Base-by-base conservation (phyloP, 2,329 filamentous ascomycete genomes). In the Blastomyces parvus region DNA sequence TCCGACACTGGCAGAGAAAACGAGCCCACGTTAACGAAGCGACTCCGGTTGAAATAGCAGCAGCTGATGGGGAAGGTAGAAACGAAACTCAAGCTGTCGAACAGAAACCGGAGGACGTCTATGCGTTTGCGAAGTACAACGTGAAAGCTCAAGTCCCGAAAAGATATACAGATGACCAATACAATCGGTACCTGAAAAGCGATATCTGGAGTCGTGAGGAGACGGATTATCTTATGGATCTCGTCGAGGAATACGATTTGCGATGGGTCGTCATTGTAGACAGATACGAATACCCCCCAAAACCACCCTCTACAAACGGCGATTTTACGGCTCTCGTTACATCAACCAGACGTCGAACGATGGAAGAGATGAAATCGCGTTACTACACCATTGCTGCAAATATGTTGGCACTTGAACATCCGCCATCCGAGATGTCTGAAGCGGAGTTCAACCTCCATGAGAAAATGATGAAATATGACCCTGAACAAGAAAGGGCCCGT, bases 241-340 rank as follows among this genome's bases (percentile, higher is more conserved):
- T 93, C 44, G 89, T 86, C 17, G 83, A 83, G 63, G 88, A 92
- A 57, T 96, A 87, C 72, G 91, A 96, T 71, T 82, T 96, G 65
- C 87, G 94, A 68, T 99, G 94, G 91, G 84, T 93, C 3, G 75
- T 97, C 19, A 90, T 99, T 65, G 90, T 88, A 81, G 94, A 99
- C 74, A 89, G 93, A 64, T 99, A 97, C 77, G 90, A 96, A 62
- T 96, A 72, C 63, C 73, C 76, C 64, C 70, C 72, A 1, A 71
- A 69, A 22, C 59, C 65, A 1, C 64, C 67, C 11, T 70, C 74
- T 60, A 65, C 67, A 13, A 70, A 73, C 56, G 64, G 52, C 17
- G 60, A 65, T 52, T 62, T 76, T 64, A 84, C 80, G 60, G 84
- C 83, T 1, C 76, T 87, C 36, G 78, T 86, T 40, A 75, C 82